Evolutionary conservation across 2,329 filamentous ascomycete genomes (phyloP).

Genomic region (Trichoderma gracile): DNA sequence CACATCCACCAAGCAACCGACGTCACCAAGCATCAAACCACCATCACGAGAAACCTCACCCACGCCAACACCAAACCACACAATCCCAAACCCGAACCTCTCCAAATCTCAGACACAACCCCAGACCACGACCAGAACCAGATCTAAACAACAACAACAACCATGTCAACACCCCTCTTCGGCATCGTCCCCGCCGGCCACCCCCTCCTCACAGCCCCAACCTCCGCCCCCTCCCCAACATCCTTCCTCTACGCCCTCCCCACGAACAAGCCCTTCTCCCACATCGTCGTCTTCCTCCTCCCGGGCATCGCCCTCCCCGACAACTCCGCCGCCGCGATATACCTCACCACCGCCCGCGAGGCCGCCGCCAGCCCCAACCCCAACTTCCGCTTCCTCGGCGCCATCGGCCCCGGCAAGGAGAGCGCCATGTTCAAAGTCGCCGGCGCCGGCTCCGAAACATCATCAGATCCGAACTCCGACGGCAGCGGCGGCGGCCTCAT

Average conservation of each 20-base stretch:
- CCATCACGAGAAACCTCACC: too few species aligned
- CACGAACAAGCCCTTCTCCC: slow-evolving; percentile 62
- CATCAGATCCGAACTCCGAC: too few species aligned
- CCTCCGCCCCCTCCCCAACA: slow-evolving; percentile 53
- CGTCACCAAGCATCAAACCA: too few species aligned
- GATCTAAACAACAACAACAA: background rate
- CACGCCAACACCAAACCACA: background rate
- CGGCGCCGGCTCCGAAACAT: slow-evolving; percentile 27
- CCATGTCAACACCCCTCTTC: slow-evolving; percentile 53
- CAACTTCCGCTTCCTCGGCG: slow-evolving; percentile 83
- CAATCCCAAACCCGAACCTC: too few species aligned
- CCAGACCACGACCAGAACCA: background rate
- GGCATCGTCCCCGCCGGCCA: slow-evolving; percentile 63
- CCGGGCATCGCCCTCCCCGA: slow-evolving; percentile 73
- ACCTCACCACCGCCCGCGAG: slow-evolving; percentile 62
- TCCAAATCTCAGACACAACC: background rate
- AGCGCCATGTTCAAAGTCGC: slow-evolving; percentile 83
- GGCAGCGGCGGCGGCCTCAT: slow-evolving; percentile 52
- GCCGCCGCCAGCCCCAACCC: slow-evolving; percentile 46
- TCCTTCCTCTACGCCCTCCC: slow-evolving; percentile 59
- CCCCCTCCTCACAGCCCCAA: slow-evolving; percentile 56
- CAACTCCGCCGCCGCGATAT: slow-evolving; percentile 83
- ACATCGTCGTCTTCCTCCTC: slow-evolving; percentile 86
- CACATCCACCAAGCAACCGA: too few species aligned
- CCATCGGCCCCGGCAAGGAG: slow-evolving; percentile 85